These are phyloP conservation scores for Fusarium kyushuense DNA, from an alignment of 2,329 filamentous ascomycete species.

Conservation along the genomic window DNA sequence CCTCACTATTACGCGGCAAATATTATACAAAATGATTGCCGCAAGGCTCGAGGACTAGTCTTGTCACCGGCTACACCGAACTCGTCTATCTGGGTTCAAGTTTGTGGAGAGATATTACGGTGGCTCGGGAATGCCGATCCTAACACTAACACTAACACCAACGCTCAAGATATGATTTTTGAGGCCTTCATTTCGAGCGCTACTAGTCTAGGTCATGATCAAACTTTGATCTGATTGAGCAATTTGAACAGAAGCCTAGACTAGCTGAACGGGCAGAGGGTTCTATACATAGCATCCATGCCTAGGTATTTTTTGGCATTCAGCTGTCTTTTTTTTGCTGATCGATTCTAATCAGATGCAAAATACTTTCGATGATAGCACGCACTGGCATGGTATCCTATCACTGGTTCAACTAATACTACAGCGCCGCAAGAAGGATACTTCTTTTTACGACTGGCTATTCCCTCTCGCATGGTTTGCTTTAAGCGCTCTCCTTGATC, in stretches of 20 bases:
- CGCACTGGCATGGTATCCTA: constrained; percentile 12
- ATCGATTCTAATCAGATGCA: background rate
- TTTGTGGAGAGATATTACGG: constrained; percentile 6
- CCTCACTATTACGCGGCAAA: constrained; percentile 21
- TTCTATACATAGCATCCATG: background rate
- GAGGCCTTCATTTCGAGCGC: constrained; percentile 1
- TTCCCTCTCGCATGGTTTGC: background rate
- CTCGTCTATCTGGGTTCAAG: constrained; percentile 32
- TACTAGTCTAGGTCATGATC: background rate
- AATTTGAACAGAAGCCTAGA: constrained; percentile 4
- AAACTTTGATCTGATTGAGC: constrained; percentile 26
- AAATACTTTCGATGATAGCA: background rate
- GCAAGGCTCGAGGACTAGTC: constrained; percentile 8
- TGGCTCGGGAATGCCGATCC: constrained; percentile 23
- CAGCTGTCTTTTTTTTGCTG: background rate
- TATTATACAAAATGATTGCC: constrained; percentile 1
- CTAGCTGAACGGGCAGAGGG: background rate
- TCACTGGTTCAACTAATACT: background rate
- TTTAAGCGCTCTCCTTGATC: constrained; percentile 7
- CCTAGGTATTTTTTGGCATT: background rate
- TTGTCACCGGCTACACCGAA: constrained; percentile 34
- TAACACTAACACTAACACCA: background rate
- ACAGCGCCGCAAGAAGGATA: background rate
- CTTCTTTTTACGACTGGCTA: background rate
- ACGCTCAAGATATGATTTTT: constrained; percentile 1